A percentile compares a stretch with the other conserved stretches of the same genome.
Conservation (phyloP, 129 eudicot species). For the Flaveria robusta region DNA sequence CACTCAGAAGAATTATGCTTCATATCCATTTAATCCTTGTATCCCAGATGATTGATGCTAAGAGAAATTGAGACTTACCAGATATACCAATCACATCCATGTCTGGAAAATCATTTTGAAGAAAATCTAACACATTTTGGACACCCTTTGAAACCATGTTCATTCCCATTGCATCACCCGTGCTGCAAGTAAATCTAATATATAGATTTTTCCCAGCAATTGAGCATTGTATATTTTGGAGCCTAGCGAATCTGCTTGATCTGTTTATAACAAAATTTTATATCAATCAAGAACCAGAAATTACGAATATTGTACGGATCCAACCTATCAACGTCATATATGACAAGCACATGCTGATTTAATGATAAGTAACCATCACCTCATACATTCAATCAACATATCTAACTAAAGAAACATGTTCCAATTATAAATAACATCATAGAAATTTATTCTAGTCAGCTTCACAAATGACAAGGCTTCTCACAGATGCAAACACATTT, state of each 20-base stretch:
- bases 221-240: slow-evolving; percentile 58
- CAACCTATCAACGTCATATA: slow-evolving; percentile 27
- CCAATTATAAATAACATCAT: neutral
- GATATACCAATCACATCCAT: slow-evolving; percentile 85
- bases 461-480: neutral
- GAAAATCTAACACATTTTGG: slow-evolving; percentile 74
- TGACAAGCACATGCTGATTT: slow-evolving; percentile 22
- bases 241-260: slow-evolving; percentile 77
- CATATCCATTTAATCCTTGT: neutral
- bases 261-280: slow-evolving; percentile 36
- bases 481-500: neutral
- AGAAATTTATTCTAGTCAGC: neutral
- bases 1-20: neutral
- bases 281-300: slow-evolving; percentile 13
- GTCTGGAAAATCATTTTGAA: slow-evolving; percentile 65
- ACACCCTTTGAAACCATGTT: slow-evolving; percentile 89
- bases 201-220: slow-evolving; percentile 76
- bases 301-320: neutral
- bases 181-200: slow-evolving; percentile 72
- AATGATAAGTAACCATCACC: slow-evolving; percentile 21
- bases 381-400: slow-evolving; percentile 10
- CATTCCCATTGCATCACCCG: slow-evolving; percentile 92
- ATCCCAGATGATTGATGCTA: neutral
- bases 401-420: neutral
- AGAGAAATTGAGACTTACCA: slow-evolving; percentile 42